phyloP scores from a whole-genome alignment of 441 rosid genomes.

The Gossypium trilobum region DNA sequence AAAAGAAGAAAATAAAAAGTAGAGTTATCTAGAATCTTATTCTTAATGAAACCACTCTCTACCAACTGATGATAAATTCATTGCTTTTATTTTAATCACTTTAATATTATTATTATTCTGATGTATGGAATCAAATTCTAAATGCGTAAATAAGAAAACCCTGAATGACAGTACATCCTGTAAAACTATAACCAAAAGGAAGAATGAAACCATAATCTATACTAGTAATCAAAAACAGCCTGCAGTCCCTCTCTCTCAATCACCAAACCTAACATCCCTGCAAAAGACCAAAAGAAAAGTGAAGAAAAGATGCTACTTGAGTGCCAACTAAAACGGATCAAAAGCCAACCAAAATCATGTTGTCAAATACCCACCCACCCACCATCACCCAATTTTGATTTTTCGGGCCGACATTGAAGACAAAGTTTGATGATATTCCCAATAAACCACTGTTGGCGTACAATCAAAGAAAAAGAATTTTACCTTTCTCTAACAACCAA shows the following conservation, averaged over 20 bases:
- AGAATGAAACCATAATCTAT: not conserved
- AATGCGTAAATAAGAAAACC: not conserved
- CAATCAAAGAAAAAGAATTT: slow-evolving; percentile 21
- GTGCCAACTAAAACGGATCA: slow-evolving; percentile 18
- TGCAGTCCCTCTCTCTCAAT: not conserved
- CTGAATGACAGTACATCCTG: not conserved
- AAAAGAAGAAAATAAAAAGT: not conserved
- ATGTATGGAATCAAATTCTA: not conserved
- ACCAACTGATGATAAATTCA: not conserved
- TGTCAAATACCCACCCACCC: not conserved
- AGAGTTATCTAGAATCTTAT: slow-evolving; percentile 4
- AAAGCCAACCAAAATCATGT: not conserved
- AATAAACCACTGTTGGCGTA: slow-evolving; percentile 5
- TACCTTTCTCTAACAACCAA: slow-evolving; percentile 25
- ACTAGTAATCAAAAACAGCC: not conserved
- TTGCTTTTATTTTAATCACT: not conserved
- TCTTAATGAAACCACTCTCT: not conserved
- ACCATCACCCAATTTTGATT: not conserved
- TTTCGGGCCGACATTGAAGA: not conserved
- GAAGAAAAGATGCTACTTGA: not conserved
- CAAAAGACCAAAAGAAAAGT: not conserved
- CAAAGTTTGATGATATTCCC: slow-evolving; percentile 1
- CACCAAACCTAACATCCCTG: slow-evolving; percentile 15
- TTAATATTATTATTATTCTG: not conserved
- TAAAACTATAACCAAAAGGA: not conserved